Percentiles rank a stretch among this genome's conserved stretches.
These are phyloP conservation scores for Monosporascus cannonballus DNA, from an alignment of 2,329 filamentous ascomycete species.

Conservation along the genomic window DNA sequence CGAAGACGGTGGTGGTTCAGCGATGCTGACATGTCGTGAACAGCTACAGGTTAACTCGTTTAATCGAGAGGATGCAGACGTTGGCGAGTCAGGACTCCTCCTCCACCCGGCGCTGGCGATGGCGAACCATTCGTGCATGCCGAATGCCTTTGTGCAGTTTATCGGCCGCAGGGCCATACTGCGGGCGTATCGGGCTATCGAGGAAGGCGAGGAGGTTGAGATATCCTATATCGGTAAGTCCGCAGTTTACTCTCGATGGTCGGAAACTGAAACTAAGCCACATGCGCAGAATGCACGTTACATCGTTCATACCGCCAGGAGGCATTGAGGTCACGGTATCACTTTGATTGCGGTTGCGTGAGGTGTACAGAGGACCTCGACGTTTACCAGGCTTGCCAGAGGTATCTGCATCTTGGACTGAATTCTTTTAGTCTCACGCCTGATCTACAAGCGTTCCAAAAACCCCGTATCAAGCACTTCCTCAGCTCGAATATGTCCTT, in stretches of 20 bases:
- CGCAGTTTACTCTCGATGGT: neutral
- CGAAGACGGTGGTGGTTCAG: neutral
- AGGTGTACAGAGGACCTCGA: slow-evolving; percentile 46
- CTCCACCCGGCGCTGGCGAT: slow-evolving; percentile 51
- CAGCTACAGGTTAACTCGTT: slow-evolving; percentile 59
- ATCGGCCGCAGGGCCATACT: slow-evolving; percentile 44
- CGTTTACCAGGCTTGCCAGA: slow-evolving; percentile 45
- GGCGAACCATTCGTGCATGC: slow-evolving; percentile 57
- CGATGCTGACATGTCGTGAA: neutral
- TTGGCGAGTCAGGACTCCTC: slow-evolving; percentile 48
- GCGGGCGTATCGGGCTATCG: slow-evolving; percentile 42
- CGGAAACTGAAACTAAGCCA: neutral
- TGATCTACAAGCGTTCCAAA: slow-evolving; percentile 27
- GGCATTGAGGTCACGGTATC: slow-evolving; percentile 39
- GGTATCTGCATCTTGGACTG: slow-evolving; percentile 33
- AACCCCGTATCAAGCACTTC: slow-evolving; percentile 24
- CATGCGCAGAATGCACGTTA: slow-evolving; percentile 38
- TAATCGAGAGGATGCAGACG: slow-evolving; percentile 47
- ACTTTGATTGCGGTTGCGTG: slow-evolving; percentile 45
- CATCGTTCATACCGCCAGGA: slow-evolving; percentile 36
- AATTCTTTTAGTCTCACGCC: slow-evolving; percentile 41
- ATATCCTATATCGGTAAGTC: slow-evolving; percentile 55
- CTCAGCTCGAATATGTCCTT: slow-evolving; percentile 19
- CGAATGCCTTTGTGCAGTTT: slow-evolving; percentile 54
- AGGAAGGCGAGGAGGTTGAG: slow-evolving; percentile 48